Evolutionary conservation across 2,329 filamentous ascomycete species (phyloP), one percentile per base, ranked within the genome.

Genomic region (Diaporthe ampelina): DNA sequence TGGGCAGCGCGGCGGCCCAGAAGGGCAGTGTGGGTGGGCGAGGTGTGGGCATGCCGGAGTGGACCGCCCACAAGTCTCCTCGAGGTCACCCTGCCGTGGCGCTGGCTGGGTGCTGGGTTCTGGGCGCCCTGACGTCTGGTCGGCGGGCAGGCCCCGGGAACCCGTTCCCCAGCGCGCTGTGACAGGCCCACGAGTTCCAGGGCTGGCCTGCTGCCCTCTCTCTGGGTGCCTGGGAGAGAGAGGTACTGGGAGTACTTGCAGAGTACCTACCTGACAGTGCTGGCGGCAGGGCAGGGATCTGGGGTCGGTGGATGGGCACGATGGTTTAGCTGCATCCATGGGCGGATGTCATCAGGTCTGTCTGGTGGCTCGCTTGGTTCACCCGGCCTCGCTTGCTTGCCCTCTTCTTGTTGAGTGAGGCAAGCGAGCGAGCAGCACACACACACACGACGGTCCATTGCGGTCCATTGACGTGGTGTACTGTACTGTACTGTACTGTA

Each of bases 251-350:
- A 65, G 61, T 73, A 72, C 54, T 74, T 70, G 43, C 57, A 59
- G 45, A 45, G 45, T 67, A 75, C 74, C 56, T 67, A 75, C 74
- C 56, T 67, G 70, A 26, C 54, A 37, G 45, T 15, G 43, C 21
- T 45, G 43, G 63, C 29, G 40, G 63, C 9, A 10, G 11, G 11
- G 48, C 68, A 74, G 68, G 74, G 74, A 56, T 74, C 68, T 63
- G 58, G 74, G 72, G 58, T 74, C 45, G 29, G 43, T 50, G 50
- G 65, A 59, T 63, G 71, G 69, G 71, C 65, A 50, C 72, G 56
- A 73, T 75, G 40, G 72, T 73, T 35, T 57, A 61, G 54, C 61
- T 74, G 43, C 59, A 61, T 65, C 61, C 32, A 54, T 63, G 45
- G 70, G 45, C 35, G 50, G 19, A 72, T 72, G 70, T 72, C 70